Percentiles rank a stretch among this genome's conserved stretches.
Conservation (phyloP, 2,329 filamentous ascomycete genomes). For the Teratosphaeria pseudoeucalypti region DNA sequence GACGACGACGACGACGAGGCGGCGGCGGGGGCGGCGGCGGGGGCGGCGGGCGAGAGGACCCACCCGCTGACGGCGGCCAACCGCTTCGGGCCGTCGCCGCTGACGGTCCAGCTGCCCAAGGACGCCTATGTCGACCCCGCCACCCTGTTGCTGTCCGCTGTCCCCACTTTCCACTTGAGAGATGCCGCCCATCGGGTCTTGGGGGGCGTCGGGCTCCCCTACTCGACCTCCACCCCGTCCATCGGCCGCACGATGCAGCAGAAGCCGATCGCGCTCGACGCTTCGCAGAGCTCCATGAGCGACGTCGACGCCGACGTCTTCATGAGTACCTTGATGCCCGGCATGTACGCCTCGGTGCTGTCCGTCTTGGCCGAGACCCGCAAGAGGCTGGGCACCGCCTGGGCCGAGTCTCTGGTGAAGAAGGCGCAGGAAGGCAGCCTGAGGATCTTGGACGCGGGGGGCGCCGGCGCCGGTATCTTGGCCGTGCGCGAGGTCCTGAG, state of each 20-base stretch:
- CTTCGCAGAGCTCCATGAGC: slow-evolving; percentile 56
- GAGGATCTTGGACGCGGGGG: slow-evolving; percentile 63
- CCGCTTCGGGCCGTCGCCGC: slow-evolving; percentile 62
- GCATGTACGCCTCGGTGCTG: slow-evolving; percentile 57
- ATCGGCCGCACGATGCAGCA: slow-evolving; percentile 48
- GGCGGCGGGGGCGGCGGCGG: no score
- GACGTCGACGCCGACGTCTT: slow-evolving; percentile 68
- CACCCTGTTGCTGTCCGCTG: slow-evolving; percentile 50
- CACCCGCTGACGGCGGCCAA: slow-evolving; percentile 67
- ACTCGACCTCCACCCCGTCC: slow-evolving; percentile 62
- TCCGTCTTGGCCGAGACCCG: slow-evolving; percentile 62
- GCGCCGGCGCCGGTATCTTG: slow-evolving; percentile 60
- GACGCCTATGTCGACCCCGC: slow-evolving; percentile 61
- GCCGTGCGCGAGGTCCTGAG: slow-evolving; percentile 70
- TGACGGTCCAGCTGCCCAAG: slow-evolving; percentile 65
- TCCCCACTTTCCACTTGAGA: slow-evolving; percentile 62
- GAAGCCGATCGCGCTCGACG: slow-evolving; percentile 53
- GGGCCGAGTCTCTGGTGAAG: slow-evolving; percentile 55
- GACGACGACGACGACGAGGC: background rate
- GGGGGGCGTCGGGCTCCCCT: slow-evolving; percentile 65
- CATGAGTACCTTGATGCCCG: slow-evolving; percentile 58
- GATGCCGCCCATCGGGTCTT: slow-evolving; percentile 63
- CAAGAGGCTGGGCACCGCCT: slow-evolving; percentile 59
- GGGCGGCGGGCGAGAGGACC: slow-evolving; percentile 40
- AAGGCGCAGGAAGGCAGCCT: slow-evolving; percentile 46